Percentiles rank a stretch among this genome's conserved stretches.
These are phyloP conservation scores for Cucumis melo DNA, from an alignment of 306 rosid genomes.

Conservation along the genomic window DNA sequence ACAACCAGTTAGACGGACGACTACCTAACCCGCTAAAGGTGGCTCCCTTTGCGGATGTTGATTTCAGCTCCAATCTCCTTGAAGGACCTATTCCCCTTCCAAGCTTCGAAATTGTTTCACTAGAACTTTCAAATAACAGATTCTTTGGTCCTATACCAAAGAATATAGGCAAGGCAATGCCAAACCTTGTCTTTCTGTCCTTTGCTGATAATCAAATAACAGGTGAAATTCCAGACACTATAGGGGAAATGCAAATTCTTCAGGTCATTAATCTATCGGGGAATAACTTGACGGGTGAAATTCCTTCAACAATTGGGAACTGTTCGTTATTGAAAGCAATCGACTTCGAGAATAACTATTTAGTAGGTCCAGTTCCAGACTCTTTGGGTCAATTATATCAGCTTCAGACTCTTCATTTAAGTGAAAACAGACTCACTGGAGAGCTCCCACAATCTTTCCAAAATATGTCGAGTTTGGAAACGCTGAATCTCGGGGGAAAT, in stretches of 20 bases:
- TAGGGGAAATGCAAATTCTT: slow-evolving; percentile 1
- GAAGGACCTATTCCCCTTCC: slow-evolving; percentile 22
- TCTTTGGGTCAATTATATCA: slow-evolving; percentile 13
- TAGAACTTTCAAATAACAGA: slow-evolving; percentile 32
- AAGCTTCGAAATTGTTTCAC: background rate
- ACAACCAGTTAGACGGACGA: slow-evolving; percentile 18
- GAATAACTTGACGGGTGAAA: slow-evolving; percentile 23
- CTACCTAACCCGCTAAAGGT: slow-evolving; percentile 16
- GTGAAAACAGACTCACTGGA: slow-evolving; percentile 18
- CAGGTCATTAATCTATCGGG: slow-evolving; percentile 23
- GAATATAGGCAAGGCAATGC: slow-evolving; percentile 5
- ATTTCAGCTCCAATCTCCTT: slow-evolving; percentile 24
- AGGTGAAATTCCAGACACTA: slow-evolving; percentile 25
- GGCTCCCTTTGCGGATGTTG: slow-evolving; percentile 3
- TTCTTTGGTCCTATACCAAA: slow-evolving; percentile 23
- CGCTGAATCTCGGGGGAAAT: slow-evolving; percentile 29
- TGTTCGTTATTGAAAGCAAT: slow-evolving; percentile 13
- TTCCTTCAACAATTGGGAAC: slow-evolving; percentile 23
- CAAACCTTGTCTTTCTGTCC: slow-evolving; percentile 10
- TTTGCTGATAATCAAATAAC: slow-evolving; percentile 21
- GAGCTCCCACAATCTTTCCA: slow-evolving; percentile 22
- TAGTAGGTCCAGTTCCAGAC: slow-evolving; percentile 21
- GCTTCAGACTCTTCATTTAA: slow-evolving; percentile 23
- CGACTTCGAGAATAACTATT: slow-evolving; percentile 21
- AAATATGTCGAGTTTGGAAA: slow-evolving; percentile 23